phyloP scores from a whole-genome alignment of 345 rosid genomes.

The Eucalyptus brandiana region DNA sequence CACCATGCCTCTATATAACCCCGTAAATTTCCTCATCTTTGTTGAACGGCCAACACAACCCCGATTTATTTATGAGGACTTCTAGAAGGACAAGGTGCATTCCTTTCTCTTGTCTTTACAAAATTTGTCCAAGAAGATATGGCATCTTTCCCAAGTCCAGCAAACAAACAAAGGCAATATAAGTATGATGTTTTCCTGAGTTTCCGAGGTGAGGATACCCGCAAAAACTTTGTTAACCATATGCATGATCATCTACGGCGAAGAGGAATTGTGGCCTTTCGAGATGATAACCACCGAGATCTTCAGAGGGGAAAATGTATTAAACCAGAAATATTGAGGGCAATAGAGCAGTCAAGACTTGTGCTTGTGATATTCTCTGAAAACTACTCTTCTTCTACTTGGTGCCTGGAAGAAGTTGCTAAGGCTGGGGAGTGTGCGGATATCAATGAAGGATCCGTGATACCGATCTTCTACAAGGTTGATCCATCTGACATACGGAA shows the following conservation, averaged over 20 bases:
- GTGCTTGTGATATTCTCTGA: not conserved
- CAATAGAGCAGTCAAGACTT: not conserved
- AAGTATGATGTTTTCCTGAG: conserved; percentile 10
- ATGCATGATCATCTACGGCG: not conserved
- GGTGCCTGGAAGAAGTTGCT: conserved; percentile 7
- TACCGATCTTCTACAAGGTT: not conserved
- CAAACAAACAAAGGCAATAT: not conserved
- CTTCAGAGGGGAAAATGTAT: not conserved
- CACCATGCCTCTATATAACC: not conserved
- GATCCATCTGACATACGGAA: not conserved
- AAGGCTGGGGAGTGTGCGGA: not conserved
- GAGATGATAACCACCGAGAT: not conserved
- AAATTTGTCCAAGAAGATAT: not conserved
- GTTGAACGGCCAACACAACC: not conserved
- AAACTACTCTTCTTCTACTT: not conserved
- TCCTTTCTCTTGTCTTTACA: not conserved
- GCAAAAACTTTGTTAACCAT: not conserved
- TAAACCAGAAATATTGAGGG: not conserved
- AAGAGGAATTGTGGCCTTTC: not conserved
- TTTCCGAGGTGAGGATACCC: conserved; percentile 3
- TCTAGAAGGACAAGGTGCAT: not conserved
- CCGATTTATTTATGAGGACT: not conserved
- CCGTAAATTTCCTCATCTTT: not conserved
- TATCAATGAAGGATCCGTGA: not conserved
- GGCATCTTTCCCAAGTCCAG: not conserved